Evolutionary conservation across 306 rosid genomes (phyloP), one percentile per base, ranked within the genome.

Genomic region (Astragalus glycyphyllos): DNA sequence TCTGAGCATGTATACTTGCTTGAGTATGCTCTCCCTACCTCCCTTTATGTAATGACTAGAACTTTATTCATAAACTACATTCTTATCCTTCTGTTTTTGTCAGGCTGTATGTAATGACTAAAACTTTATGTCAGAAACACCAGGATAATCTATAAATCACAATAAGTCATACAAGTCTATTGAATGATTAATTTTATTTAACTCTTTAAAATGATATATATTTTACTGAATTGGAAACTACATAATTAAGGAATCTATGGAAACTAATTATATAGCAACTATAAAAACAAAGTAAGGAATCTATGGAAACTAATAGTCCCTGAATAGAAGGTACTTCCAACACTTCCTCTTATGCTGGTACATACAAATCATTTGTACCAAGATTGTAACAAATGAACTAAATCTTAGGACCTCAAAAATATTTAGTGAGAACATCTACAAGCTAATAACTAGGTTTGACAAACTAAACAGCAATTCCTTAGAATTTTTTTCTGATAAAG

Each of bases 1-100:
- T 7, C 29, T 49, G 65, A 54, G 70, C 61, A 20, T 58, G 57
- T 12, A 12, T 16, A 7, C 47, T 15, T 42, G 23, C 58, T 35
- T 58, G 53, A 34, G 17, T 32, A 54, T 51, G 42, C 55, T 54
- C 37, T 50, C 59, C 49, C 6, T 16, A 14, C 26, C n/a, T 65
- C 31, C 46, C 65, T 57, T 11, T 4, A 0, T 20, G 23, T 20
- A 20, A 20, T 20, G 23, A 20, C 23, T 20, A 20, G 23, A 20
- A 20, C 23, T n/a, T n/a, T n/a, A n/a, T n/a, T n/a, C n/a, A n/a
- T n/a, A n/a, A 20, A 20, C 23, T 20, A 20, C 23, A 20, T 20
- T 56, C 37, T 49, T 51, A 71, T 65, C 53, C 61, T 71, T 42
- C 4, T 34, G 40, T 37, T 65, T 56, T 2, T 51, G 12, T 60